Percentiles rank a stretch among this genome's conserved stretches.
Conservation (phyloP, 495 filamentous ascomycete species). For the Aspergillus taichungensis region DNA sequence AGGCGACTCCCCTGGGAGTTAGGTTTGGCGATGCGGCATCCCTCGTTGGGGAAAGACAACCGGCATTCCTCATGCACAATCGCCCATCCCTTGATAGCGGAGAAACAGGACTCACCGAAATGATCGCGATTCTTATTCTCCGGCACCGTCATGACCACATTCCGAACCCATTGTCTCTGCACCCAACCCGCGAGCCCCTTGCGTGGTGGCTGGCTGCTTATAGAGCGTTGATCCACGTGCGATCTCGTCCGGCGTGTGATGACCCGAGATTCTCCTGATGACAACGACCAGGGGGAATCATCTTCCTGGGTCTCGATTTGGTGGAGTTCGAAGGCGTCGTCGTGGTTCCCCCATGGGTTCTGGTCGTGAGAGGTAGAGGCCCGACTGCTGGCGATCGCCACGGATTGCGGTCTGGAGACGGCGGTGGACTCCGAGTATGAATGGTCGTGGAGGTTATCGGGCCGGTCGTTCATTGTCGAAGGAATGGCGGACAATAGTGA, state of each 20-base stretch:
- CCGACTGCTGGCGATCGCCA: not conserved
- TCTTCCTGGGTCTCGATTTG: slow-evolving; percentile 25
- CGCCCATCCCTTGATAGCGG: not conserved
- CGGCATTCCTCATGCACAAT: too few relatives aligned
- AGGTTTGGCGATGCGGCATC: not conserved
- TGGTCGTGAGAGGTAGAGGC: not conserved
- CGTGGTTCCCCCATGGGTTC: slow-evolving; percentile 9
- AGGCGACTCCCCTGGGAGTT: not conserved
- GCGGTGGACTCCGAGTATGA: too few relatives aligned
- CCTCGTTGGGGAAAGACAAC: too few relatives aligned
- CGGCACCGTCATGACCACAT: slow-evolving; percentile 34
- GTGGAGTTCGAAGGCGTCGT: slow-evolving; percentile 22
- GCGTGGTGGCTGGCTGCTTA: slow-evolving; percentile 9
- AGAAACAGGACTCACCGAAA: slow-evolving; percentile 23
- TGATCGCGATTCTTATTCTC: slow-evolving; percentile 40
- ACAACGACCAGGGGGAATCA: slow-evolving; percentile 19
- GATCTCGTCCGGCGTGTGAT: slow-evolving; percentile 18
- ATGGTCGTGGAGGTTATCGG: too few relatives aligned
- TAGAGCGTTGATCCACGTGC: slow-evolving; percentile 9
- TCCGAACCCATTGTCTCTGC: slow-evolving; percentile 28
- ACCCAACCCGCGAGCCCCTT: slow-evolving; percentile 17
- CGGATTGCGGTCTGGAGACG: not conserved
- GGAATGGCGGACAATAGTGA: too few relatives aligned
- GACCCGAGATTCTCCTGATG: slow-evolving; percentile 29
- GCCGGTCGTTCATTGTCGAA: too few relatives aligned